Conservation (phyloP, 2,329 filamentous ascomycete species). For the Sporothrix brasiliensis region DNA sequence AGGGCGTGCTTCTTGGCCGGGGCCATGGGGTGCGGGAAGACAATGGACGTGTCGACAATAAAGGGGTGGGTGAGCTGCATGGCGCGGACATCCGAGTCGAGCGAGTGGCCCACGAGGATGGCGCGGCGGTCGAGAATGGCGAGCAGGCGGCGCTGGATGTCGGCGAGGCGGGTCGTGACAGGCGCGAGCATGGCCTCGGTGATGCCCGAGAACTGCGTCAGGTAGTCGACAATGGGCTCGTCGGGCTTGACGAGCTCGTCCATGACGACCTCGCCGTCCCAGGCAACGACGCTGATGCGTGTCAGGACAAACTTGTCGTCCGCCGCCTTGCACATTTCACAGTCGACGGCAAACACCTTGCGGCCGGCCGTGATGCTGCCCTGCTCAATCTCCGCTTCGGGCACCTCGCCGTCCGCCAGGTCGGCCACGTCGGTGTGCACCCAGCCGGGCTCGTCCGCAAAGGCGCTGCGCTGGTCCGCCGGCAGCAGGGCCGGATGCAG, state of each 20-base stretch:
- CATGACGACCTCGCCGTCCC: slow-evolving; percentile 79
- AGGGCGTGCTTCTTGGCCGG: slow-evolving; percentile 87
- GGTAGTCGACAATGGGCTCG: slow-evolving; percentile 86
- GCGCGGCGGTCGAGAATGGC: slow-evolving; percentile 70
- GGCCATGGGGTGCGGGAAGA: slow-evolving; percentile 88
- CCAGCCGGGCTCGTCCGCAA: slow-evolving; percentile 71
- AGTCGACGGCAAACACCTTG: slow-evolving; percentile 80
- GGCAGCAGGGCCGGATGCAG: slow-evolving; percentile 76
- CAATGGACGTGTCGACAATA: slow-evolving; percentile 85
- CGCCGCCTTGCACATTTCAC: slow-evolving; percentile 94
- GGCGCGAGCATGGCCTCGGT: slow-evolving; percentile 80
- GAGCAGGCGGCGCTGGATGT: slow-evolving; percentile 80
- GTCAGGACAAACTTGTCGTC: slow-evolving; percentile 80
- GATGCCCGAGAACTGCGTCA: slow-evolving; percentile 91
- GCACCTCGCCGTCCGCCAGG: slow-evolving; percentile 67
- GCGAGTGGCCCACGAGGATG: slow-evolving; percentile 77
- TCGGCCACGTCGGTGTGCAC: slow-evolving; percentile 72
- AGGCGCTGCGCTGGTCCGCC: slow-evolving; percentile 57
- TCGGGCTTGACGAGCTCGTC: slow-evolving; percentile 92
- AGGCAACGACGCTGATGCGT: slow-evolving; percentile 81
- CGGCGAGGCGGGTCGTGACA: slow-evolving; percentile 78
- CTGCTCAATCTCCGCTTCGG: slow-evolving; percentile 71
- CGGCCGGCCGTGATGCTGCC: slow-evolving; percentile 84
- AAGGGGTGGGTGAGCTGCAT: slow-evolving; percentile 87
- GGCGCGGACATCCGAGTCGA: slow-evolving; percentile 82